Conservation (phyloP, 2,329 filamentous ascomycete species). For the Claviceps monticola region DNA sequence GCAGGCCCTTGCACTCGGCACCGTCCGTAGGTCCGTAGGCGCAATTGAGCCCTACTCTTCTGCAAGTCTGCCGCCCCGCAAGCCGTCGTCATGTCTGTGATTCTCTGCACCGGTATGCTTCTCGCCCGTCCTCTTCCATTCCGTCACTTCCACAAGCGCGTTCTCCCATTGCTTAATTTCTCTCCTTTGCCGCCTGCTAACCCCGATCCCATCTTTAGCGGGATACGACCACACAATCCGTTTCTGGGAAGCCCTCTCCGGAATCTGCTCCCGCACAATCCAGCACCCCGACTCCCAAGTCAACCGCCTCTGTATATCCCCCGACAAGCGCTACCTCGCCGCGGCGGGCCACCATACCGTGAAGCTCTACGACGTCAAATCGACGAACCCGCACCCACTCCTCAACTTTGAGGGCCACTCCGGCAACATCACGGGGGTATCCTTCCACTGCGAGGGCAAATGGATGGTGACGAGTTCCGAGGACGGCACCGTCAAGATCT, state of each 20-base stretch:
- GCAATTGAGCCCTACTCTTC: background rate
- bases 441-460: slow-evolving; percentile 97
- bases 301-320: slow-evolving; percentile 94
- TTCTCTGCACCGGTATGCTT: slow-evolving; percentile 44
- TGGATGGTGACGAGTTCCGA: slow-evolving; percentile 99
- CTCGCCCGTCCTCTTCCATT: background rate
- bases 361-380: slow-evolving; percentile 98
- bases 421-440: slow-evolving; percentile 88
- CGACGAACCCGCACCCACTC: slow-evolving; percentile 86
- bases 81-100: slow-evolving; percentile 38
- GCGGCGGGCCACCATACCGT: slow-evolving; percentile 70
- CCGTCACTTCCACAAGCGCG: background rate
- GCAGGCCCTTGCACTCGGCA: background rate
- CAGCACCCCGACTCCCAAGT: slow-evolving; percentile 97
- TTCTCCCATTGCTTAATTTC: background rate
- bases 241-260: slow-evolving; percentile 96
- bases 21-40: background rate
- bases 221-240: slow-evolving; percentile 51
- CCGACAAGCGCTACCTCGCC: slow-evolving; percentile 90
- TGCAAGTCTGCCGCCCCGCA: background rate
- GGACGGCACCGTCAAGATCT: slow-evolving; percentile 93
- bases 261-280: slow-evolving; percentile 95
- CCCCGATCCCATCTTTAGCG: slow-evolving; percentile 22
- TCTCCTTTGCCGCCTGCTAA: slow-evolving; percentile 9
- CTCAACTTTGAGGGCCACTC: slow-evolving; percentile 94